A percentile compares a stretch with the other conserved stretches of the same genome.
These are phyloP conservation scores for Acorus calamus DNA, from an alignment of 106 monocot species.

Conservation along the genomic window DNA sequence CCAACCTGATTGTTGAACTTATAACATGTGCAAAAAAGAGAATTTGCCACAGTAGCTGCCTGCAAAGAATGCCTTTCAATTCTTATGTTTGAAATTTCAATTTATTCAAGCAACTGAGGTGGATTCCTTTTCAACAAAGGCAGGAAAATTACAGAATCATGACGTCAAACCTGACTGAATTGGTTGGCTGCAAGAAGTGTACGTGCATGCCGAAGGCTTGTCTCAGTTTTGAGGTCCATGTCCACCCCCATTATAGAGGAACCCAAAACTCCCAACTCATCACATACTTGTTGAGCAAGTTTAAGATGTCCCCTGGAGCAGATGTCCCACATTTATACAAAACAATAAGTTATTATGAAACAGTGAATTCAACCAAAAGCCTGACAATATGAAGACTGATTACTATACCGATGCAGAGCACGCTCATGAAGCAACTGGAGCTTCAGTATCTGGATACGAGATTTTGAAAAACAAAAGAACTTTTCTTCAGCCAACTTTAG, in stretches of 20 bases:
- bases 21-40: slow-evolving; percentile 82
- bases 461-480: slow-evolving; percentile 52
- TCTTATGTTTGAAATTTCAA: too few species aligned
- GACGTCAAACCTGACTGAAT: slow-evolving; percentile 52
- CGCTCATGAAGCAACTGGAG: slow-evolving; percentile 84
- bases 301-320: slow-evolving; percentile 67
- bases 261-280: slow-evolving; percentile 66
- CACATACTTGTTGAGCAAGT: slow-evolving; percentile 67
- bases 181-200: slow-evolving; percentile 88
- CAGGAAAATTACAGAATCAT: not conserved
- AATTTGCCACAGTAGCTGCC: slow-evolving; percentile 72
- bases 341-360: not conserved
- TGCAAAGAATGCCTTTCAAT: slow-evolving; percentile 10
- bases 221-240: slow-evolving; percentile 83
- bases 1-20: slow-evolving; percentile 89
- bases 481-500: slow-evolving; percentile 74
- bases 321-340: not conserved
- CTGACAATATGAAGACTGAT: not conserved
- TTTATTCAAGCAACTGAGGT: too few species aligned
- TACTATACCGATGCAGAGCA: slow-evolving; percentile 65
- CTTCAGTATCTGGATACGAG: slow-evolving; percentile 56
- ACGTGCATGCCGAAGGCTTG: slow-evolving; percentile 72
- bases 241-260: slow-evolving; percentile 76
- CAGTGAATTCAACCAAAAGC: not conserved
- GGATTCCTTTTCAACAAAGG: too few species aligned